Conservation (phyloP, 306 rosid genomes). For the Arachis hypogaea region DNA sequence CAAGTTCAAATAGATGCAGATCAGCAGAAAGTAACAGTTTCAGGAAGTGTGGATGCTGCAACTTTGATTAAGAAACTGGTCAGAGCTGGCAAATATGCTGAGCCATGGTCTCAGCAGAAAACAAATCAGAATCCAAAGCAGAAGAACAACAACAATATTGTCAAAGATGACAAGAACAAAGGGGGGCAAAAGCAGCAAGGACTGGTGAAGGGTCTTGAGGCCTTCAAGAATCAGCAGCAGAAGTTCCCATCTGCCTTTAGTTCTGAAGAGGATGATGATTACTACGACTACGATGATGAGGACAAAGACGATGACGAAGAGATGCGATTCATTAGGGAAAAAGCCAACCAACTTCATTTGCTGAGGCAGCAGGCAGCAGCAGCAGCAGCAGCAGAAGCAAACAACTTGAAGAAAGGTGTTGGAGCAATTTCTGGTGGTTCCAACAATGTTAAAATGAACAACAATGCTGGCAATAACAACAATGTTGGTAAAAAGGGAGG, state of each 20-base stretch:
- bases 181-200: conserved; percentile 49
- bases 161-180: conserved; percentile 60
- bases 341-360: conserved; percentile 50
- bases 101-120: conserved; percentile 74
- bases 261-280: conserved; percentile 60
- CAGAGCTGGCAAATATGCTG: conserved; percentile 85
- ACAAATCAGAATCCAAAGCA: conserved; percentile 62
- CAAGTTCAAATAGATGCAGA: conserved; percentile 79
- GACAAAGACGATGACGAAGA: conserved; percentile 53
- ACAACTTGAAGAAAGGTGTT: conserved; percentile 46
- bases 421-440: conserved; percentile 43
- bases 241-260: conserved; percentile 50
- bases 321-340: conserved; percentile 56
- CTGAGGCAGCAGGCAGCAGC: conserved; percentile 54
- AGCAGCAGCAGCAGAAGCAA: conserved; percentile 45
- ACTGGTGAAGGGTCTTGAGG: conserved; percentile 55
- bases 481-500: conserved; percentile 55
- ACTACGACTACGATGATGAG: conserved; percentile 48
- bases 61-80: conserved; percentile 74
- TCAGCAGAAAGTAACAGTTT: conserved; percentile 84
- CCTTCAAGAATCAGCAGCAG: conserved; percentile 62
- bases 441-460: conserved; percentile 51
- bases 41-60: conserved; percentile 72
- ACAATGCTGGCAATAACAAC: conserved; percentile 42
- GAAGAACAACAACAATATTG: conserved; percentile 63